These are phyloP conservation scores for Agrocybe pediades DNA, from an alignment of 768 basidiomycete species.

Conservation along the genomic window DNA sequence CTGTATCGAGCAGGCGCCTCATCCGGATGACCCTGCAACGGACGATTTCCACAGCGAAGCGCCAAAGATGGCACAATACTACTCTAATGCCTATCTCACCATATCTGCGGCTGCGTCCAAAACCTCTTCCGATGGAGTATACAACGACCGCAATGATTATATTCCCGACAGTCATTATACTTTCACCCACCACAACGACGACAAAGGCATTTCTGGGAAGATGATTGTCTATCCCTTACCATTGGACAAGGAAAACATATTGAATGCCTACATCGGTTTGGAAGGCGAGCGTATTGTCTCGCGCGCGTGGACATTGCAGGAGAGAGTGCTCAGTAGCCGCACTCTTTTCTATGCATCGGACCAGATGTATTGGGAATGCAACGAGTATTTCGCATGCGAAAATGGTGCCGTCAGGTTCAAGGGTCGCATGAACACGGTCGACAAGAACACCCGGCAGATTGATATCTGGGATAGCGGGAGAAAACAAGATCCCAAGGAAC, in stretches of 20 bases:
- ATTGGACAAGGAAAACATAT: background rate
- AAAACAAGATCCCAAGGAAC: background rate
- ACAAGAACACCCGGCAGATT: background rate
- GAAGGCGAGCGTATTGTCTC: background rate
- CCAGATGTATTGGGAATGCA: constrained; percentile 8
- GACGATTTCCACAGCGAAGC: background rate
- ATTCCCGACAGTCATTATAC: background rate
- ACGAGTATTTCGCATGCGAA: background rate
- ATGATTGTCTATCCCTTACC: background rate
- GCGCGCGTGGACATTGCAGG: constrained; percentile 5
- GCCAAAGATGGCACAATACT: constrained; percentile 2
- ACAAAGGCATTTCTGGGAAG: background rate
- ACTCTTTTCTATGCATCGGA: background rate
- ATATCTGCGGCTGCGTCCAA: background rate
- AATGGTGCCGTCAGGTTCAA: background rate
- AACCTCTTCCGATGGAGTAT: background rate
- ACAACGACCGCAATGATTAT: background rate
- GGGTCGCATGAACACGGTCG: background rate
- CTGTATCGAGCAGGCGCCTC: background rate
- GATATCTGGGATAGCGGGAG: background rate
- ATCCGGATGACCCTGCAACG: background rate
- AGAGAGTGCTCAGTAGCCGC: constrained; percentile 1
- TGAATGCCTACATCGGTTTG: background rate
- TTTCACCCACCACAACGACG: background rate
- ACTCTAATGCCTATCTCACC: constrained; percentile 1